These are phyloP conservation scores for Crithidia fasciculata DNA, from an alignment of 208 protist species.

Conservation along the genomic window DNA sequence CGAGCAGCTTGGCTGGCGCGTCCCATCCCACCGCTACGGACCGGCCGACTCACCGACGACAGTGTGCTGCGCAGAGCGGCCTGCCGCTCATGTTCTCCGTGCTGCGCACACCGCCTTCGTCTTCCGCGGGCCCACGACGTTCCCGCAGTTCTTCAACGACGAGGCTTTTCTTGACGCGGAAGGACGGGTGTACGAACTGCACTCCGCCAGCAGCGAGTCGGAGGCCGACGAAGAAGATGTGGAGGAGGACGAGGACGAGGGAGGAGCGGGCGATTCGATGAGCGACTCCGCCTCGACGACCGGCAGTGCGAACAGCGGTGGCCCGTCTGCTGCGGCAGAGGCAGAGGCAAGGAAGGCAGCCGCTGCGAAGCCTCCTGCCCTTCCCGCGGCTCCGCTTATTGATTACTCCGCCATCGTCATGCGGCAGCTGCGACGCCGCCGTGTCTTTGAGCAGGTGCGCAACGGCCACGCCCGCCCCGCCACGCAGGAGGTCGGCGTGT, in stretches of 20 bases:
- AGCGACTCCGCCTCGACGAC: slow-evolving; percentile 22
- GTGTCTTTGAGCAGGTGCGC: slow-evolving; percentile 57
- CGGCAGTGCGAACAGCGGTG: slow-evolving; percentile 3
- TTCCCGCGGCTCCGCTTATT: slow-evolving; percentile 17
- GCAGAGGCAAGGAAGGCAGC: neutral
- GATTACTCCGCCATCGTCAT: slow-evolving; percentile 51
- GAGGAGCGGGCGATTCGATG: slow-evolving; percentile 35
- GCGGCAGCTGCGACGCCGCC: slow-evolving; percentile 54
- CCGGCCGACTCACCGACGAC: neutral
- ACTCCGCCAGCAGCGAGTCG: slow-evolving; percentile 54
- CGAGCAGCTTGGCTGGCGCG: slow-evolving; percentile 26
- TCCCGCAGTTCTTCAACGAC: slow-evolving; percentile 65
- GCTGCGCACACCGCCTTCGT: slow-evolving; percentile 43
- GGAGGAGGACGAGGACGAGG: slow-evolving; percentile 66
- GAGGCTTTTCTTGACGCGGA: slow-evolving; percentile 51
- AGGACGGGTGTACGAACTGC: slow-evolving; percentile 56
- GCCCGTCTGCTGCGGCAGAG: neutral
- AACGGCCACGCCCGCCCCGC: slow-evolving; percentile 15
- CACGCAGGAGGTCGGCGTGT: slow-evolving; percentile 47
- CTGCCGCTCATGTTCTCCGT: slow-evolving; percentile 27
- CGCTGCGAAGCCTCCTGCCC: neutral
- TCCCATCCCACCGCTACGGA: neutral
- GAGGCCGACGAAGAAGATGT: slow-evolving; percentile 54
- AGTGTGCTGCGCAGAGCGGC: slow-evolving; percentile 30
- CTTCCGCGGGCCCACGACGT: slow-evolving; percentile 67